Evolutionary conservation across 1,284 basidiomycete species (phyloP), one percentile per base, ranked within the genome.

Genomic region (Fistulina hepatica): DNA sequence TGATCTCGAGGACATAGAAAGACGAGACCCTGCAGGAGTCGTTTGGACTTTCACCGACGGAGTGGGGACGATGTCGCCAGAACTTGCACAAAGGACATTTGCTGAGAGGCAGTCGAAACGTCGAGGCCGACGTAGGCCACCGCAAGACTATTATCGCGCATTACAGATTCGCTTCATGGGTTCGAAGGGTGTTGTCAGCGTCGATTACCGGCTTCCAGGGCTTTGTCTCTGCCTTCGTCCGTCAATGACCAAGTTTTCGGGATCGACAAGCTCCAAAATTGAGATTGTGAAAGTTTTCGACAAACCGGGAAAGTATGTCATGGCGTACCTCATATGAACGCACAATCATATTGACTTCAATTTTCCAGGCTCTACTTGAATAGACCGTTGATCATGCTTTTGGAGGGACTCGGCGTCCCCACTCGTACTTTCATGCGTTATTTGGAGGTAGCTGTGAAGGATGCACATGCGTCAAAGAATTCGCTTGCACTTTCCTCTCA

Each of bases 241-340:
- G 8, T 76, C 71, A 0, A 78, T 79, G 76, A 66, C 68, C 44
- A 81, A 80, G 50, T 81, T 79, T 43, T 60, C 68, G n/a, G 64
- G 64, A 1, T 61, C 63, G 5, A 51, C 62, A 21, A 31, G 28
- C 13, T 64, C 65, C 0, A 31, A 31, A 13, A 16, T 31, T 16
- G 80, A 82, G 49, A 74, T 84, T 28, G 78, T 78, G 1, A 57
- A 63, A 25, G 67, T 71, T 3, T 83, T 83, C 53, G 67, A 73
- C 44, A 61, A 61, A 39, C 77, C 79, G 0, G 65, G 68, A 27
- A 27, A 27, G 25, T 27, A 6, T 3, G 25, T 31, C 15, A 27
- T 27, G 12, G 25, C 12, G 6, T 4, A 12, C 12, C 3, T 31
- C 28, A 11, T 13, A 4, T 8, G 9, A 13, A 15, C 11, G 9